Percentiles rank a stretch among this genome's conserved stretches.
phyloP scores from a whole-genome alignment of 495 filamentous ascomycete species.

The Trichoderma virens region DNA sequence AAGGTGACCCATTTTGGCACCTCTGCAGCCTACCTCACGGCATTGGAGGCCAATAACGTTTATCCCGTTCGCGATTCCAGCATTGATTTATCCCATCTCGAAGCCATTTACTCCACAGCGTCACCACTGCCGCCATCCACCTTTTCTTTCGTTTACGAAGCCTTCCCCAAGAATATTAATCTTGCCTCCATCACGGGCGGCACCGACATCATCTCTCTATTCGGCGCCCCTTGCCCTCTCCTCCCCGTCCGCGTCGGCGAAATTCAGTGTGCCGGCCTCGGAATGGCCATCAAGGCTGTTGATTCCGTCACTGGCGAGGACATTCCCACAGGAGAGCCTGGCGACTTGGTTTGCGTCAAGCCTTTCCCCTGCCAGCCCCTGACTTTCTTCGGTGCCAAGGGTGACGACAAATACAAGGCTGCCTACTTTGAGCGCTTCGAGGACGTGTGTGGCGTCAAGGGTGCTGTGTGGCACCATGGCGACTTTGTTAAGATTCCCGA shows the following conservation, averaged over 20 bases:
- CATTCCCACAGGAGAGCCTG: constrained; percentile 55
- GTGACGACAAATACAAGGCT: constrained; percentile 64
- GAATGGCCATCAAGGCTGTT: constrained; percentile 79
- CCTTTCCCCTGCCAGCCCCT: constrained; percentile 90
- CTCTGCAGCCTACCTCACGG: constrained; percentile 83
- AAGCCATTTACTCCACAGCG: constrained; percentile 88
- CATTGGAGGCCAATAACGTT: constrained; percentile 74
- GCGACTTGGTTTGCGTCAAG: constrained; percentile 82
- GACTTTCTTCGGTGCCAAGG: constrained; percentile 70
- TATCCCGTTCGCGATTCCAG: constrained; percentile 49
- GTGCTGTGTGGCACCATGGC: constrained; percentile 80
- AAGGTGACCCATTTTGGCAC: constrained; percentile 86
- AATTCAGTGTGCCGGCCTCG: constrained; percentile 82
- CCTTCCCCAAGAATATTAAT: constrained; percentile 68
- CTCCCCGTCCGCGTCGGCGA: constrained; percentile 82
- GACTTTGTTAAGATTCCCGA: constrained; percentile 75
- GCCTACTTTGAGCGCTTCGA: constrained; percentile 83
- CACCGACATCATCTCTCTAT: constrained; percentile 91
- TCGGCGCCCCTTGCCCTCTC: constrained; percentile 77
- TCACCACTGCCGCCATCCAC: constrained; percentile 88
- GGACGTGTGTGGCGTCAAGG: not conserved
- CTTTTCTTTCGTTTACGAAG: constrained; percentile 78
- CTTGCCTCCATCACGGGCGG: constrained; percentile 81
- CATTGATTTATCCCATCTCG: constrained; percentile 48
- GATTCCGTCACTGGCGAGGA: constrained; percentile 49